Percentiles rank a stretch among this genome's conserved stretches.
Conservation (phyloP, 805 yeast genomes). For the Zygotorulaspora sp. region DNA sequence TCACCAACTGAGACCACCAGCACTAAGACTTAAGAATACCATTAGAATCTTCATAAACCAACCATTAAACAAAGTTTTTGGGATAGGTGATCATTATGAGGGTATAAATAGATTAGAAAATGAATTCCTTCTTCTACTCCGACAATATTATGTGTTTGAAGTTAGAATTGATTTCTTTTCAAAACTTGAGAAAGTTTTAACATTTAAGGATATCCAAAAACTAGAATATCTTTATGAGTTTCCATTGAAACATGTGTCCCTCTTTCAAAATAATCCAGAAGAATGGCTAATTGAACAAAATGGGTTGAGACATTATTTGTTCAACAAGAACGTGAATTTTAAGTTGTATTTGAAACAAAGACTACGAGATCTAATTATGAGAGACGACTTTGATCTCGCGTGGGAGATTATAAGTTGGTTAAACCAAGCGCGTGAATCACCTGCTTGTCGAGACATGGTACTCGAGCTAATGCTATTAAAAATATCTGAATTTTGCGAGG, state of each 20-base stretch:
- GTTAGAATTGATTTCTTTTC: conserved; percentile 25
- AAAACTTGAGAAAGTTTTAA: conserved; percentile 13
- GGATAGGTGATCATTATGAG: neutral
- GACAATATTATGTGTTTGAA: conserved; percentile 21
- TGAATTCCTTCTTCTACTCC: conserved; percentile 11
- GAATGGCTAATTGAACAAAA: conserved; percentile 22
- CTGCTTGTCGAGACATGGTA: conserved; percentile 21
- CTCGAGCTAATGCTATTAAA: conserved; percentile 21
- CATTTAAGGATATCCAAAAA: conserved; percentile 21
- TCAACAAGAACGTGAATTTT: conserved; percentile 20
- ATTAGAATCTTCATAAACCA: conserved; percentile 13
- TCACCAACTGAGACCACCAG: conserved; percentile 29
- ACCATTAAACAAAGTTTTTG: conserved; percentile 5
- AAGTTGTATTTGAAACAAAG: conserved; percentile 10
- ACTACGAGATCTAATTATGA: conserved; percentile 17
- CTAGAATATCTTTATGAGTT: conserved; percentile 24
- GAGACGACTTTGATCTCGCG: conserved; percentile 28
- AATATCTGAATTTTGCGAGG: conserved; percentile 19
- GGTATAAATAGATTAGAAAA: conserved; percentile 1
- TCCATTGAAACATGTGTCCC: conserved; percentile 22
- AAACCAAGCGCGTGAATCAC: conserved; percentile 15
- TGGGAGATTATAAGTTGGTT: conserved; percentile 25
- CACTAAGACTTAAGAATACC: conserved; percentile 20
- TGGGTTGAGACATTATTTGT: conserved; percentile 25
- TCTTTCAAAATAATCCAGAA: conserved; percentile 10